Evolutionary conservation across 805 yeast species (phyloP).

Genomic region (Yamadazyma ubonensis): DNA sequence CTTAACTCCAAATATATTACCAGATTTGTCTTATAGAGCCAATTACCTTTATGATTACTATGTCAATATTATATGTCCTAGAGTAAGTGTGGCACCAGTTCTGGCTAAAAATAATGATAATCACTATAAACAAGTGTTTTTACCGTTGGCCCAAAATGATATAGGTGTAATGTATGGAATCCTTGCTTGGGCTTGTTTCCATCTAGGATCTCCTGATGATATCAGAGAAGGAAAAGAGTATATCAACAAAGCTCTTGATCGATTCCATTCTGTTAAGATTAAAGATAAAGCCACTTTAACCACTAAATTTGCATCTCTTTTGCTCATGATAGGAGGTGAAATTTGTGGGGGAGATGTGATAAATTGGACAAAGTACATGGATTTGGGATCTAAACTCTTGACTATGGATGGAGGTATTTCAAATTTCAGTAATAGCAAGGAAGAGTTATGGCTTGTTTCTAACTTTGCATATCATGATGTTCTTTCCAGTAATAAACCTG

Average conservation of each 20-base stretch:
- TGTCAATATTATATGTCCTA: conserved; percentile 41
- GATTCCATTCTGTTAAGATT: conserved; percentile 21
- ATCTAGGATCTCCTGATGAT: conserved; percentile 40
- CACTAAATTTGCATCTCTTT: conserved; percentile 58
- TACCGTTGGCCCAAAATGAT: conserved; percentile 56
- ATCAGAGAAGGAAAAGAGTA: conserved; percentile 49
- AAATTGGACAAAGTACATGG: conserved; percentile 68
- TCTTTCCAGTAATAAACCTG: conserved; percentile 57
- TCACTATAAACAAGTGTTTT: conserved; percentile 49
- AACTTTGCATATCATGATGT: conserved; percentile 83
- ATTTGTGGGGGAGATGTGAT: conserved; percentile 80
- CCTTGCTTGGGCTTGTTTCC: conserved; percentile 57
- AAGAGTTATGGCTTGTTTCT: conserved; percentile 69
- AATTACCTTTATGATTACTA: conserved; percentile 50
- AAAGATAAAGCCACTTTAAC: conserved; percentile 34
- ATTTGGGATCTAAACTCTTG: conserved; percentile 64
- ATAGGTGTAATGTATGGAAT: conserved; percentile 51
- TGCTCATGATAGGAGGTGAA: conserved; percentile 75
- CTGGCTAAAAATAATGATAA: conserved; percentile 43
- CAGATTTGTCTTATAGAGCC: conserved; percentile 31
- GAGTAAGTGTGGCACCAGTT: conserved; percentile 48
- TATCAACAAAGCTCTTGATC: conserved; percentile 46
- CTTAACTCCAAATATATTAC: conserved; percentile 20
- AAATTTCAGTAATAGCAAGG: conserved; percentile 49
- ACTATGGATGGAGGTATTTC: conserved; percentile 63